These are phyloP conservation scores for Phialemoniopsis sp. DNA, from an alignment of 2,329 filamentous ascomycete genomes.

Conservation along the genomic window DNA sequence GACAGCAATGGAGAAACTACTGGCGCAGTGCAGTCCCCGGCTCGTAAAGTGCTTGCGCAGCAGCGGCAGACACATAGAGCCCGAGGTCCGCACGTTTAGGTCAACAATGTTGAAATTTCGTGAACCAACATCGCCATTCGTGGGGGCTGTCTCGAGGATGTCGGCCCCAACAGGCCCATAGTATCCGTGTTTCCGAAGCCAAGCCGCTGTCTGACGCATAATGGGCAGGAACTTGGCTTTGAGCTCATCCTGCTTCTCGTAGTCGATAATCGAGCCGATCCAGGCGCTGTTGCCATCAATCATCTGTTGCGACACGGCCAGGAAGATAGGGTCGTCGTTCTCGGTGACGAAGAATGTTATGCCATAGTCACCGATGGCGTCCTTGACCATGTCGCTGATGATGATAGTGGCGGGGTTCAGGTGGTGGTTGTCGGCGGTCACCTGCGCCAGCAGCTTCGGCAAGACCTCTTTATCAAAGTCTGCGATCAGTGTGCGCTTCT, in stretches of 20 bases:
- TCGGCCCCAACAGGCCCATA: slow-evolving; percentile 26
- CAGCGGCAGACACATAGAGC: slow-evolving; percentile 21
- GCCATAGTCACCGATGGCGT: slow-evolving; percentile 24
- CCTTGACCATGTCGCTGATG: slow-evolving; percentile 22
- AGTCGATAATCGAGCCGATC: slow-evolving; percentile 27
- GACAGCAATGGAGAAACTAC: slow-evolving; percentile 20
- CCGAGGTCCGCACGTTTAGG: slow-evolving; percentile 26
- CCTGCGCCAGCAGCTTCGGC: slow-evolving; percentile 20
- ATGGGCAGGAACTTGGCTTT: slow-evolving; percentile 17
- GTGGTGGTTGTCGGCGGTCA: slow-evolving; percentile 21
- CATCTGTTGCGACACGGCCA: slow-evolving; percentile 28
- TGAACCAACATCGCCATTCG: slow-evolving; percentile 1
- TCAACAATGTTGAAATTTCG: slow-evolving; percentile 23
- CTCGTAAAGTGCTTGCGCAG: slow-evolving; percentile 20
- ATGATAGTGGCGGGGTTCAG: slow-evolving; percentile 23
- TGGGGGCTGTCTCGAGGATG: slow-evolving; percentile 19
- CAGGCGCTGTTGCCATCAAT: slow-evolving; percentile 23
- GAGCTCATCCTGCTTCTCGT: slow-evolving; percentile 21
- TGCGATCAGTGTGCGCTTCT: slow-evolving; percentile 16
- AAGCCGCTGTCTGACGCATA: slow-evolving; percentile 15
- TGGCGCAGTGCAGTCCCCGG: slow-evolving; percentile 17
- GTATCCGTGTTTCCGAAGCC: slow-evolving; percentile 21
- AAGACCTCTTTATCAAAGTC: slow-evolving; percentile 19
- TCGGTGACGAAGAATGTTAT: slow-evolving; percentile 27
- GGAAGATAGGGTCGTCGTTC: slow-evolving; percentile 16